These are phyloP conservation scores for Diaporthe sp. DNA, from an alignment of 2,329 filamentous ascomycete genomes.

Conservation along the genomic window DNA sequence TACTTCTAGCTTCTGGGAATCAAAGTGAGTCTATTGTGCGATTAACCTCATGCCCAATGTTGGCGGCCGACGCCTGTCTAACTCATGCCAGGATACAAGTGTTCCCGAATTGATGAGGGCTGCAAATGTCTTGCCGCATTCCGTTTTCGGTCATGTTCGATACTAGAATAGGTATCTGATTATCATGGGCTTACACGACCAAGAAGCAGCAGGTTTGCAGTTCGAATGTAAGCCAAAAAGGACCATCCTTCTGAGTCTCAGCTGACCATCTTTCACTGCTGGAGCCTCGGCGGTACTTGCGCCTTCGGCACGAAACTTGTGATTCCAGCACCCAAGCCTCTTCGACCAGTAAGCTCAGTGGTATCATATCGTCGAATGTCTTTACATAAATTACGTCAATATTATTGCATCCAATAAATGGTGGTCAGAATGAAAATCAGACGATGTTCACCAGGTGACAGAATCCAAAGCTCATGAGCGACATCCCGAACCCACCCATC, in stretches of 20 bases:
- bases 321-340: neutral
- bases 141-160: neutral
- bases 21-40: neutral
- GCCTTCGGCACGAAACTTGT: neutral
- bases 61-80: conserved; percentile 3
- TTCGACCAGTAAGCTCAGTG: neutral
- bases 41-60: neutral
- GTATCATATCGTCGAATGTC: neutral
- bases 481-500: neutral
- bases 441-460: neutral
- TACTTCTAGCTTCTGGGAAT: too few relatives aligned
- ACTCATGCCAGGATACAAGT: neutral
- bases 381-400: neutral
- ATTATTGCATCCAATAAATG: neutral
- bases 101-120: neutral
- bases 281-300: neutral
- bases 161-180: neutral
- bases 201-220: neutral
- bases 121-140: neutral
- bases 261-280: neutral
- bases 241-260: neutral
- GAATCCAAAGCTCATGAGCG: too few relatives aligned
- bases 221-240: neutral
- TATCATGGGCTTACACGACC: neutral
- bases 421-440: neutral